Base-by-base conservation (phyloP, 208 protist species). In the Crithidia bombi region DNA sequence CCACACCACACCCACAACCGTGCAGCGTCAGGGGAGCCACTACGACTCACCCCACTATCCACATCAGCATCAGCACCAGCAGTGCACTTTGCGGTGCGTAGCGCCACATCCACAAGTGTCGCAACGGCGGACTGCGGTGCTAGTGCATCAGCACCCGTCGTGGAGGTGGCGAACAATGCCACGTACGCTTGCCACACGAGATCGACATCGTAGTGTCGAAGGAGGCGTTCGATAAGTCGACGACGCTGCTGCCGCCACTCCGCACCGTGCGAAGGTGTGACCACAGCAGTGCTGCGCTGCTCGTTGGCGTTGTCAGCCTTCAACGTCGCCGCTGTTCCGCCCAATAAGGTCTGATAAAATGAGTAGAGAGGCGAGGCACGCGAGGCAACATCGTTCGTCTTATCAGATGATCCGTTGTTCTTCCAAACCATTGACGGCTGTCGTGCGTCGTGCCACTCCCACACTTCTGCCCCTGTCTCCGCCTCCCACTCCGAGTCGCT, bases 171-270 rank as follows among this genome's bases (percentile, higher is more conserved):
- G 46, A 77, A 77, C 19, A 77, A 55, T n/a, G 71, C 38, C 12
- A 77, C 71, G 41, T 77, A 77, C 38, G 71, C 71, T 49, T 77
- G 71, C 71, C 71, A 77, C 1, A 77, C 55, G 44, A 77, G 61
- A 11, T 54, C 56, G 5, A 62, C 57, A n/a, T 70, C 56, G 64
- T 71, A 77, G 64, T 77, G 71, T 5, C 64, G 71, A 19, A 71
- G 57, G 3, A 77, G 33, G 5, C 71, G 63, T 26, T 70, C 56
- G 17, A 77, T 55, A 21, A 77, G 71, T 11, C 71, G 63, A 4
- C 49, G 64, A 1, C 71, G 63, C 41, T 67, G 71, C 63, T 69
- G 64, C 21, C 39, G 63, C 71, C 71, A 77, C 56, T n/a, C 47
- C 32, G 57, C 23, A 0, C 38, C 38, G 9, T 12, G 64, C 17